Evolutionary conservation across 306 rosid species (phyloP), one percentile per base, ranked within the genome.

Genomic region (Corylus americana): DNA sequence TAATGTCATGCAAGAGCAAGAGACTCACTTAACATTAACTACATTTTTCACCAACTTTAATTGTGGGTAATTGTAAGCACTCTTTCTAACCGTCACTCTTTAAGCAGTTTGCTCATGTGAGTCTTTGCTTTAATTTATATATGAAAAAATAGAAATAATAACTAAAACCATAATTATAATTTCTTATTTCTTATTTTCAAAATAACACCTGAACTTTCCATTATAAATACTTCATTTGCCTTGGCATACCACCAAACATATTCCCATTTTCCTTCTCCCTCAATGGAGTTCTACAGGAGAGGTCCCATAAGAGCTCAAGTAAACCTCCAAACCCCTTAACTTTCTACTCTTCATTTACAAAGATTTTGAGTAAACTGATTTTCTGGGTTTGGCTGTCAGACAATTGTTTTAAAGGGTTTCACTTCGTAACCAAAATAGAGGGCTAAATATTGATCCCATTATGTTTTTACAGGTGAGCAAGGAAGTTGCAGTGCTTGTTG

Each of bases 381-480:
- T 39, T 39, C 44, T 5, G 0, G 4, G 44, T 39, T 39, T 39
- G 44, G 35, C 35, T 31, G 35, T 31, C 35, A 2, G 3, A 31
- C 0, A 39, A 7, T 39, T 4, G 35, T 5, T 39, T 39, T 0
- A 39, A 39, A 35, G 39, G 39, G 39, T 35, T 35, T 35, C 2
- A 35, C 4, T 22, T 22, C 25, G 0, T 22, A 22, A 31, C 35
- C 35, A 31, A 31, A 31, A 31, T 31, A 3, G 35, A 31, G 35
- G 11, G 10, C 69, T 50, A 74, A 47, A 55, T 20, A 75, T 49
- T 49, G 0, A 57, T n/a, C 12, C 18, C 8, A 8, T 71, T 3
- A 1, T 45, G 47, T 7, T 66, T 77, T 55, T 39, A 4, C 82
- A 88, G 89, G 84, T 75, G 59, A 53, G 70, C 45, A 83, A 76